Percentiles rank a stretch among this genome's conserved stretches.
These are phyloP conservation scores for Melocanna baccifera DNA, from an alignment of 176 grass and related monocot species.

Conservation along the genomic window DNA sequence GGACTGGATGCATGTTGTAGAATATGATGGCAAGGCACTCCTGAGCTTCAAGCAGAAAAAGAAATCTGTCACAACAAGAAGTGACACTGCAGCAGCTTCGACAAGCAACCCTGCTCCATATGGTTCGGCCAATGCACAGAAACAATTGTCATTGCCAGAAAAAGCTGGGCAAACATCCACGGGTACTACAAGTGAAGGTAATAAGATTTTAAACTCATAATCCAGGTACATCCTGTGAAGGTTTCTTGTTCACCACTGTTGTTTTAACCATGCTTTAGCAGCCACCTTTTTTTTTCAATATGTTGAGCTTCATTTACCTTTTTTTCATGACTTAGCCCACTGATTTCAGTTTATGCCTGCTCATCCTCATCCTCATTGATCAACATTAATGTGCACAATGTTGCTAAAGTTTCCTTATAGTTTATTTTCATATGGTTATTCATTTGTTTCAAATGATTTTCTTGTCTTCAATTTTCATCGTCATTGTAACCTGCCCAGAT, in stretches of 20 bases:
- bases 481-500: neutral
- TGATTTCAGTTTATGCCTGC: neutral
- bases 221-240: neutral
- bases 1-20: slow-evolving; percentile 81
- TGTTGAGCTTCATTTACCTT: neutral
- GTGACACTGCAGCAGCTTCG: slow-evolving; percentile 42
- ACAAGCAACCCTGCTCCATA: slow-evolving; percentile 40
- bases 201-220: neutral
- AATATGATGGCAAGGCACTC: slow-evolving; percentile 91
- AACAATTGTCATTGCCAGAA: slow-evolving; percentile 28
- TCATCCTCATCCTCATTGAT: neutral
- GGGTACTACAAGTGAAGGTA: slow-evolving; percentile 38
- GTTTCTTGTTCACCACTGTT: slow-evolving; percentile 1
- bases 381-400: neutral
- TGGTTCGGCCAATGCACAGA: slow-evolving; percentile 32
- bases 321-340: neutral
- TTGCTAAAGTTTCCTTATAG: neutral
- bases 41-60: slow-evolving; percentile 83
- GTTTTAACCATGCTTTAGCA: neutral
- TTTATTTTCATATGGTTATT: neutral
- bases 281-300: neutral
- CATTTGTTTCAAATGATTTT: slow-evolving; percentile 15
- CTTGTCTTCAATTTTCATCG: neutral
- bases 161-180: slow-evolving; percentile 39
- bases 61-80: slow-evolving; percentile 66